Percentiles rank a stretch among this genome's conserved stretches.
Conservation (phyloP, 2,329 filamentous ascomycete species). For the Daldinia eschscholtzii region DNA sequence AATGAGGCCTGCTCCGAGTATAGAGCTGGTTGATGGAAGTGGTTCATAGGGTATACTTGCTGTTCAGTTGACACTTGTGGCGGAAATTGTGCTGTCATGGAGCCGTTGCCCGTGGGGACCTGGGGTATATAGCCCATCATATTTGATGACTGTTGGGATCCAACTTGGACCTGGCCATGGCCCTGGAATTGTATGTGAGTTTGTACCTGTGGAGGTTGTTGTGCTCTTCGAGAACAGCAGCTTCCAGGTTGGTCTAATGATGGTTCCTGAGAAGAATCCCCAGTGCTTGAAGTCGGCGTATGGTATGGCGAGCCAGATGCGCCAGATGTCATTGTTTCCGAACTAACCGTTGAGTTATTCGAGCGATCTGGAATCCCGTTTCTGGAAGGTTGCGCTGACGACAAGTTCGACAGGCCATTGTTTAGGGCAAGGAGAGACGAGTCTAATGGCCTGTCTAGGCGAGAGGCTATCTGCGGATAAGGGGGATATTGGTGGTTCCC, state of each 20-base stretch:
- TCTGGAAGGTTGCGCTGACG: conserved; percentile 30
- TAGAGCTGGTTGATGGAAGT: conserved; percentile 29
- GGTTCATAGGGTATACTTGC: conserved; percentile 36
- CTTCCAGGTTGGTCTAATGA: conserved; percentile 19
- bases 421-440: conserved; percentile 31
- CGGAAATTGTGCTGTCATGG: conserved; percentile 28
- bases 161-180: conserved; percentile 29
- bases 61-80: conserved; percentile 22
- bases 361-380: conserved; percentile 41
- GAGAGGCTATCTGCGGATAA: conserved; percentile 20
- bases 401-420: conserved; percentile 23
- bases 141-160: conserved; percentile 29
- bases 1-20: conserved; percentile 36
- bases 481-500: conserved; percentile 28
- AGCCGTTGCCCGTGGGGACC: conserved; percentile 23
- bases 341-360: conserved; percentile 41
- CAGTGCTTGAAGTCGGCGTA: conserved; percentile 40
- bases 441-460: conserved; percentile 32
- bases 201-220: conserved; percentile 31
- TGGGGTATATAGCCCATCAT: conserved; percentile 41
- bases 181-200: conserved; percentile 26
- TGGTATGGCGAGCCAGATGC: conserved; percentile 42
- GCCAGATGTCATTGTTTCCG: conserved; percentile 35
- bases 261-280: conserved; percentile 38
- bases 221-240: conserved; percentile 43